Evolutionary conservation across 805 yeast genomes (phyloP), one percentile per base, ranked within the genome.

Genomic region (Maudiozyma turicensis): DNA sequence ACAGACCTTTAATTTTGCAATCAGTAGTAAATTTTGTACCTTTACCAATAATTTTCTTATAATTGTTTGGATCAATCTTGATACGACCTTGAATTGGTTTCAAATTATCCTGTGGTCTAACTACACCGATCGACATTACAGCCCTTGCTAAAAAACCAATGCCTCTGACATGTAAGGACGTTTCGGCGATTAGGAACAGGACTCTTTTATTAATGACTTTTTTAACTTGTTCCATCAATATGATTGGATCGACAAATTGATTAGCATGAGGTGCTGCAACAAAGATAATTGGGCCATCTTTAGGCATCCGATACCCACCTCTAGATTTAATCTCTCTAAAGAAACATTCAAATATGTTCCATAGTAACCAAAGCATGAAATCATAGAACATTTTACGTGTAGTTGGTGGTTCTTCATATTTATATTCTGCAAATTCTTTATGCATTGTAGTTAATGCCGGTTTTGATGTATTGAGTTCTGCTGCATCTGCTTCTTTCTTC

Each of bases 211-310:
- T 96, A 71, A 5, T 81, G 75, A 2, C 83, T 9, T 28, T 44
- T 28, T 46, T 49, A 30, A 51, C 52, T 38, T 42, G 54, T 28
- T 47, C 82, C 85, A 87, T 82, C 44, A 93, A 72, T 46, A 93
- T 76, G 45, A 90, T 78, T 1, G 93, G 91, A 55, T 81, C 86
- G 35, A 85, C 80, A 53, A 85, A 86, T 59, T 87, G 95, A 61
- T 87, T 87, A n/a, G 96, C 95, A 70, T 91, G 99, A 1, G 98
- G 98, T 2, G 96, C 99, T 9, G 93, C 95, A 35, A 93, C 98
- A 53, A 93, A 83, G 48, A 91, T 84, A 8, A 89, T 82, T 0
- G 98, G 91, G 0, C 96, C 97, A 8, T 75, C 66, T 32, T 75
- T 72, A 11, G 85, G 84, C 46, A 80, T 74, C 44, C 77, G 76